phyloP scores from a whole-genome alignment of 352 stramenopile genomes.

The Phytophthora sojae region DNA sequence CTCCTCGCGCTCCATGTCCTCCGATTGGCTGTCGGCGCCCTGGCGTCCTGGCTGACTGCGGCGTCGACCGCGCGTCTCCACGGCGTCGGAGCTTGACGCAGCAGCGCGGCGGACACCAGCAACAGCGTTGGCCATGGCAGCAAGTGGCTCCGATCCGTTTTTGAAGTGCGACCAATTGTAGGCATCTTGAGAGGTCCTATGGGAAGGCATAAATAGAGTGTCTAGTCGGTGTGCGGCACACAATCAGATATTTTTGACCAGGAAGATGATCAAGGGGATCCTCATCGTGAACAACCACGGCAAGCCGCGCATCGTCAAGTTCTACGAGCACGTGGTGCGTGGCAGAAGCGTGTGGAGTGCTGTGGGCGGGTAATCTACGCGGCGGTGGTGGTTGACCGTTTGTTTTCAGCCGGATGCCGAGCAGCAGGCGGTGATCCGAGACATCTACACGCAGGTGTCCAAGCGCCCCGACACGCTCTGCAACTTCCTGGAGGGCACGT shows the following conservation, averaged over 20 bases:
- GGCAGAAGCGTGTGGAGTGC: neutral
- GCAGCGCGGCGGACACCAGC: no score
- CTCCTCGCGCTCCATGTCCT: slow-evolving; percentile 41
- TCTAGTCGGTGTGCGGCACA: neutral
- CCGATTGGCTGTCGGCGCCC: slow-evolving; percentile 17
- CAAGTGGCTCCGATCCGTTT: neutral
- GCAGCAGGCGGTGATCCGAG: slow-evolving; percentile 97
- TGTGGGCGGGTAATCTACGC: neutral
- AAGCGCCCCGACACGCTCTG: slow-evolving; percentile 98
- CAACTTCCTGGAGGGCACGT: slow-evolving; percentile 99
- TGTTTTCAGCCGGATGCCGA: slow-evolving; percentile 90
- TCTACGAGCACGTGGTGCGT: slow-evolving; percentile 98
- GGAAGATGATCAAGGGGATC: slow-evolving; percentile 98
- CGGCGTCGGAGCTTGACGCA: neutral
- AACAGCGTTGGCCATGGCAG: slow-evolving; percentile 2
- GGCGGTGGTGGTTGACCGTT: neutral
- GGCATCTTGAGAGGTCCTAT: no score
- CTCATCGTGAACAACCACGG: slow-evolving; percentile 99
- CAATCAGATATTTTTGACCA: neutral
- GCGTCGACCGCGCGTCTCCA: slow-evolving; percentile 6
- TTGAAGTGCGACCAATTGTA: no score
- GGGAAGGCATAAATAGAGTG: no score
- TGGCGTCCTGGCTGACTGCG: slow-evolving; percentile 1
- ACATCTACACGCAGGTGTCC: slow-evolving; percentile 99
- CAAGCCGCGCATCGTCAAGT: slow-evolving; percentile 98